Percentiles rank a stretch among this genome's conserved stretches.
Evolutionary conservation across 805 yeast species (phyloP).

Genomic region (Wickerhamomyces bisporus): DNA sequence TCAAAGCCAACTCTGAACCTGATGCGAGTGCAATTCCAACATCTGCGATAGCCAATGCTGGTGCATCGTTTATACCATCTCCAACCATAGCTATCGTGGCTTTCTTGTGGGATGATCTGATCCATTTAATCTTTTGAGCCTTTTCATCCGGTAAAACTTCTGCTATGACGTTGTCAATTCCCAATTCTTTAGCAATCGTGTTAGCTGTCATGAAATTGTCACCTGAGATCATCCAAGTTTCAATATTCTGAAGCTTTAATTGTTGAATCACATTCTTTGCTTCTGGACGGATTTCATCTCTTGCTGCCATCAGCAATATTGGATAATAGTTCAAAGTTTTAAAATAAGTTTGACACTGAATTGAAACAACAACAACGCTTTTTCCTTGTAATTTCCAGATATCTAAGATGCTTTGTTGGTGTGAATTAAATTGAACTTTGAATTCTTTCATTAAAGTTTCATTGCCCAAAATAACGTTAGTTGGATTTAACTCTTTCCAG

Average conservation of each 20-base stretch:
- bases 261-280: slow-evolving; percentile 44
- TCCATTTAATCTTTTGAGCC: slow-evolving; percentile 50
- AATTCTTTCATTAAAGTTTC: slow-evolving; percentile 51
- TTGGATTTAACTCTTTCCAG: slow-evolving; percentile 32
- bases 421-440: slow-evolving; percentile 31
- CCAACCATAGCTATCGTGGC: slow-evolving; percentile 64
- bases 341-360: slow-evolving; percentile 28
- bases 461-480: slow-evolving; percentile 49
- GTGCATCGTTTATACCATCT: slow-evolving; percentile 82
- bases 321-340: slow-evolving; percentile 30
- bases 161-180: slow-evolving; percentile 57
- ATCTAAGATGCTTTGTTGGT: slow-evolving; percentile 31
- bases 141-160: slow-evolving; percentile 74
- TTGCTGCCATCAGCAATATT: slow-evolving; percentile 48
- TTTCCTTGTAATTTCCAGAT: slow-evolving; percentile 61
- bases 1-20: slow-evolving; percentile 71
- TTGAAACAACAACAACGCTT: slow-evolving; percentile 54
- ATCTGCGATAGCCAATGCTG: slow-evolving; percentile 70
- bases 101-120: slow-evolving; percentile 38
- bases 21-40: slow-evolving; percentile 74
- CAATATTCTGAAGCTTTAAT: slow-evolving; percentile 37
- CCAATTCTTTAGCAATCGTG: slow-evolving; percentile 59
- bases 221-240: slow-evolving; percentile 75
- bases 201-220: slow-evolving; percentile 64
- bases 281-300: slow-evolving; percentile 59